Base-by-base conservation (phyloP, 257 asterid species). In the Ilex asprella region DNA sequence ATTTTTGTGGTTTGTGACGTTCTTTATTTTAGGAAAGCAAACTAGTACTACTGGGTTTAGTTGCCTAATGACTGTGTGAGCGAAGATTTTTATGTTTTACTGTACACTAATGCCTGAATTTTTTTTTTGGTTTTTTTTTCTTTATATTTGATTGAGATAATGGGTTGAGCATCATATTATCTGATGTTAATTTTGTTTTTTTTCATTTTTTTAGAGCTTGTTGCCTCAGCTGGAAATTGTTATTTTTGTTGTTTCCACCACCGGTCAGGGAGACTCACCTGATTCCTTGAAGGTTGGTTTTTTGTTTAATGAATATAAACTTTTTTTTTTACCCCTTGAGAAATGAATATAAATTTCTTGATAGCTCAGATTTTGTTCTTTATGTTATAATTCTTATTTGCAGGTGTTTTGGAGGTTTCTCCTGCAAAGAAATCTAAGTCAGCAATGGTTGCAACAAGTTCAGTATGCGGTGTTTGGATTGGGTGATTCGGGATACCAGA, bases 401-500 rank as follows among this genome's bases (percentile, higher is more conserved):
- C 75, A 92, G 99, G 89, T 77, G 11, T 89, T 92, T 79, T 92
- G 99, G 99, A 89, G 80, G 82, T 86, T 85, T 81, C 76, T 93
- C 54, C 76, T 93, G 84, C 95, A 82, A 77, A 89, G 83, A 68
- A 89, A 74, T 72, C 77, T 93, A 76, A 71, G 83, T 7, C 64
- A 62, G 32, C 84, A 73, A 51, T 93, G 99, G 99, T 95, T 92
- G 69, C 59, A 81, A 73, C 91, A 89, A 67, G 96, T 91, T 61
- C 68, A 81, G 12, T 92, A 82, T 75, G 96, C 97, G 2, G 96
- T 93, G 61, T 93, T 89, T 75, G 99, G 99, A 75, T 73, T 93
- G 85, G 99, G 99, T 49, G 97, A 89, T 82, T 93, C 97, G 3
- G 73, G 99, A 85, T 93, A 87, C 88, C 99, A 89, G 84, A 89